Evolutionary conservation across 2,329 filamentous ascomycete species (phyloP).

Genomic region (Cladosporium austrohemisphaericum): DNA sequence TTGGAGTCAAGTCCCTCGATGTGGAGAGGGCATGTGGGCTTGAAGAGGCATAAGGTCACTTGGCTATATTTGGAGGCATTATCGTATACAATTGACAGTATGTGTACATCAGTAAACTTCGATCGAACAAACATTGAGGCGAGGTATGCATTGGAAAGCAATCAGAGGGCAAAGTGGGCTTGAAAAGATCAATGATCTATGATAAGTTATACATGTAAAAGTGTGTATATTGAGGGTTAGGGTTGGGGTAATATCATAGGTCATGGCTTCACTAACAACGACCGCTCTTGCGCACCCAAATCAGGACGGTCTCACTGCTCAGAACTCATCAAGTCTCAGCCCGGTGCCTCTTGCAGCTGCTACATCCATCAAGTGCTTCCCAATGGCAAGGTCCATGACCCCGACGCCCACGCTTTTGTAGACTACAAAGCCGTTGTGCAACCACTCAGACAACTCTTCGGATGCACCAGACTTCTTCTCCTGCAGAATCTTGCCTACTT

Average conservation of each 20-base stretch:
- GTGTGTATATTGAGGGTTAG: background rate
- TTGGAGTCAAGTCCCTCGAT: background rate
- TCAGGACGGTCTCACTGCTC: too few species aligned
- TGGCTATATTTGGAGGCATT: background rate
- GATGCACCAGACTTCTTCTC: constrained; percentile 44
- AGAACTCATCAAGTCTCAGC: background rate
- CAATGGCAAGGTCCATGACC: constrained; percentile 65
- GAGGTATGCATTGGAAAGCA: too few species aligned
- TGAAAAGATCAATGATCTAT: too few species aligned
- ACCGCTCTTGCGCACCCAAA: too few species aligned
- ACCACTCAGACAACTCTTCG: constrained; percentile 50
- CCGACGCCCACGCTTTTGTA: constrained; percentile 68
- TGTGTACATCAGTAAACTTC: too few species aligned
- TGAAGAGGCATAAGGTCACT: constrained; percentile 4
- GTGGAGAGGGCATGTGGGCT: constrained; percentile 1
- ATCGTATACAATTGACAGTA: too few species aligned
- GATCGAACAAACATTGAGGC: too few species aligned
- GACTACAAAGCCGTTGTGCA: constrained; percentile 61
- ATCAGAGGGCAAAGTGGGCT: too few species aligned
- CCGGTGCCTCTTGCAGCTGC: background rate
- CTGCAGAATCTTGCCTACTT: constrained; percentile 77
- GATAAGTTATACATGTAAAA: background rate
- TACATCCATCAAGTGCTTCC: constrained; percentile 53
- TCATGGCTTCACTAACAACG: too few species aligned
- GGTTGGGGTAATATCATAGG: too few species aligned